Base-by-base conservation (phyloP, 495 filamentous ascomycete species). In the Corynascus novoguineensis region DNA sequence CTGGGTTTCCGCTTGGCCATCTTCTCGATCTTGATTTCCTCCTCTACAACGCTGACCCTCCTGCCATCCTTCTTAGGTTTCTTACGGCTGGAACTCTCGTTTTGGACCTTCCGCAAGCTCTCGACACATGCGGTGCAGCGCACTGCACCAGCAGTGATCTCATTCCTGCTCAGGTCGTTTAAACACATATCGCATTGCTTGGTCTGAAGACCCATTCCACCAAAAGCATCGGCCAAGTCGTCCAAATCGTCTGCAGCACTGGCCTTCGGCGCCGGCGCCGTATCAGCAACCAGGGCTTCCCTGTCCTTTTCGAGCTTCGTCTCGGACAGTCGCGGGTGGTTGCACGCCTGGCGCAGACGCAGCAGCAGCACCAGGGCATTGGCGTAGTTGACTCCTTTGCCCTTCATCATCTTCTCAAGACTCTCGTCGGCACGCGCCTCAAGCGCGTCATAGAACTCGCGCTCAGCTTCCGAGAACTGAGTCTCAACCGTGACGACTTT, bases 121-220 rank as follows among this genome's bases (percentile, higher is more conserved):
- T 65, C 58, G 21, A 56, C 63, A 40, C 67, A 67, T 5, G 53
- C 67, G 3, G 65, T 56, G 31, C 64, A 71, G 32, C 64, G 79
- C 57, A 83, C 79, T 15, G 80, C 75, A 7, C 87, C 87, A 14
- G 64, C 72, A 15, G 71, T 70, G 4, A 77, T 71, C 53, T 88
- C 85, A 5, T 78, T 73, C 42, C 72, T 73, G 22, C 76, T 81
- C 21, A 97, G 75, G 9, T 87, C 81, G 44, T 78, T 78, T 64
- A 90, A 83, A 63, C 93, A 98, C 59, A 96, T 84, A 58, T 97
- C 92, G 62, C 93, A 98, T 54, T 88, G 85, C 74, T 86, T 93
- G 0, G 83, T 75, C 65, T 86, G 78, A 50, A 98, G 86, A 55
- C 82, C 88, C 58, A 97, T 77, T 5, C 85, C 88, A 1, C 89